Evolutionary conservation across 805 yeast genomes (phyloP).

Genomic region (Geotrichum ghanense): DNA sequence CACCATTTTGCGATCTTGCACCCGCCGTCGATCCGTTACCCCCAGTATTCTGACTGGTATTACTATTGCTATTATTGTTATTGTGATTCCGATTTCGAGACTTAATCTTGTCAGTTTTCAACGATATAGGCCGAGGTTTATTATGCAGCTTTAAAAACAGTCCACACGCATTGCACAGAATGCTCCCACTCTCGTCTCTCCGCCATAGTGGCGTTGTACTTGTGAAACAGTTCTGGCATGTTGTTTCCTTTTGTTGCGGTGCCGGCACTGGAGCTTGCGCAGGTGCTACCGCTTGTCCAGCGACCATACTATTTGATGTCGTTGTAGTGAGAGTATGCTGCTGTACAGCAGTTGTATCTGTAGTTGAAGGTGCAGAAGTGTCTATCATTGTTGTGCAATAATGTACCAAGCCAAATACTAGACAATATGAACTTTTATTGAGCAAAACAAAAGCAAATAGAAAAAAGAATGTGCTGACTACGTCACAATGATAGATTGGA

Average conservation of each 20-base stretch:
- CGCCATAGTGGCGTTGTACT: slow-evolving; percentile 94
- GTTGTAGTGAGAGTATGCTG: too few species aligned
- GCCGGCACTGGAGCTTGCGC: background rate
- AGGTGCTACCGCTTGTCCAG: too few species aligned
- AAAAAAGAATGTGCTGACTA: too few species aligned
- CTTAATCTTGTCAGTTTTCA: slow-evolving; percentile 87
- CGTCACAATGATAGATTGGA: too few species aligned
- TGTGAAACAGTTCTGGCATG: slow-evolving; percentile 85
- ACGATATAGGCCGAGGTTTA: slow-evolving; percentile 79
- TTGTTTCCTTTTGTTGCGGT: slow-evolving; percentile 23
- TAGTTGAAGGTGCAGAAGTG: background rate
- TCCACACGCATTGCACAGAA: slow-evolving; percentile 92
- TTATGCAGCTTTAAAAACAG: slow-evolving; percentile 83
- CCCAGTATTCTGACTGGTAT: background rate
- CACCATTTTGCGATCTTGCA: too few species aligned
- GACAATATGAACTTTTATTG: too few species aligned
- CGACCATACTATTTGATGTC: too few species aligned
- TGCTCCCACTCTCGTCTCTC: slow-evolving; percentile 86
- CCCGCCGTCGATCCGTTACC: too few species aligned
- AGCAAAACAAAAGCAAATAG: too few species aligned
- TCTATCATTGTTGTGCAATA: background rate
- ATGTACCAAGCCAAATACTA: too few species aligned
- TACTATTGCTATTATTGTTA: background rate
- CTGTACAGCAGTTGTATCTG: background rate
- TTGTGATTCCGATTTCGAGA: slow-evolving; percentile 61